A percentile compares a stretch with the other conserved stretches of the same genome.
Evolutionary conservation across 2,329 filamentous ascomycete species (phyloP).

Genomic region (Pseudogymnoascus pannorum): DNA sequence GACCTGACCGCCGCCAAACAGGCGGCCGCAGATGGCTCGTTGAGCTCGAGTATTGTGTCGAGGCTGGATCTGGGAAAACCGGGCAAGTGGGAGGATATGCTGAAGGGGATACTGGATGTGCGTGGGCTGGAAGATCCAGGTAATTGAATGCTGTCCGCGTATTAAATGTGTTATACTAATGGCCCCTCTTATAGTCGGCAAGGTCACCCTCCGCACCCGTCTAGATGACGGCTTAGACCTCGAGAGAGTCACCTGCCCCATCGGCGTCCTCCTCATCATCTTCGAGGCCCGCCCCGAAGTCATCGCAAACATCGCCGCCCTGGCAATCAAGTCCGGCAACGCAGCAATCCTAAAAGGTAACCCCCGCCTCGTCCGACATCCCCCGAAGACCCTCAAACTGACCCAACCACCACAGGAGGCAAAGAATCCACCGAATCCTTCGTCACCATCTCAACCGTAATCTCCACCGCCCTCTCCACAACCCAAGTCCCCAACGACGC

Average conservation of each 20-base stretch:
- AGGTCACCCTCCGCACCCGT: slow-evolving; percentile 72
- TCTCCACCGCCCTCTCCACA: slow-evolving; percentile 65
- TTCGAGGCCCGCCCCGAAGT: slow-evolving; percentile 97
- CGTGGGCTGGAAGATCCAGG: slow-evolving; percentile 76
- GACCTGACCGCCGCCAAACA: slow-evolving; percentile 70
- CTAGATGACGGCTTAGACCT: slow-evolving; percentile 81
- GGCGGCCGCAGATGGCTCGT: slow-evolving; percentile 65
- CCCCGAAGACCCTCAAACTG: background rate
- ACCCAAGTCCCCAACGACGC: slow-evolving; percentile 77
- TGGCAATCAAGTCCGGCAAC: slow-evolving; percentile 96
- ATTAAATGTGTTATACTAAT: slow-evolving; percentile 13
- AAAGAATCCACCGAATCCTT: slow-evolving; percentile 97
- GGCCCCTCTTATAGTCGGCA: slow-evolving; percentile 56
- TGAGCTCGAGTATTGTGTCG: slow-evolving; percentile 79
- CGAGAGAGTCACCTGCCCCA: slow-evolving; percentile 85
- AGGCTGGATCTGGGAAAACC: slow-evolving; percentile 76
- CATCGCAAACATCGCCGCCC: slow-evolving; percentile 92
- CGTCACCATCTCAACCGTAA: slow-evolving; percentile 76
- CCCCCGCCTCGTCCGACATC: background rate
- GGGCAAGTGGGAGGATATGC: slow-evolving; percentile 97
- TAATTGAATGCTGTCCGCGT: slow-evolving; percentile 33
- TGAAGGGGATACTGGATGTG: slow-evolving; percentile 89
- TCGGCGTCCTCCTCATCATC: slow-evolving; percentile 95
- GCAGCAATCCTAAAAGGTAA: slow-evolving; percentile 87
- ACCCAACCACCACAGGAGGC: slow-evolving; percentile 50